Base-by-base conservation (phyloP, 176 grass and related monocot species). In the Dendrocalamus sinicus region DNA sequence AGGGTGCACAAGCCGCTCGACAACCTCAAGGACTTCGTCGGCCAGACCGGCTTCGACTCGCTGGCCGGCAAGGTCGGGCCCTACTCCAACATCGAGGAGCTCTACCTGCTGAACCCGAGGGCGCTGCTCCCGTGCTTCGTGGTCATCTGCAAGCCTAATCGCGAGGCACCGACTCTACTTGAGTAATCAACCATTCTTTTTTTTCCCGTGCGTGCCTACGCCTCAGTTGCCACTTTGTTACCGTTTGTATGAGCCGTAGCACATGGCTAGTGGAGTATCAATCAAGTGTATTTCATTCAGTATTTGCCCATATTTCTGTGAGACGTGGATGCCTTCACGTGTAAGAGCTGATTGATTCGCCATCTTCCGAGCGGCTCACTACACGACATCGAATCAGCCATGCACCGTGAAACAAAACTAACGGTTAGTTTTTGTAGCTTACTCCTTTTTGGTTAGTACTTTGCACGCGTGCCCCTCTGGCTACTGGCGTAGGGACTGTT, bases 81-180 rank as follows among this genome's bases (percentile, higher is more conserved):
- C 3, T 94, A 97, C 85, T 86, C 94, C 69, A 97, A 94, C 82
- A 94, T 94, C 90, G 94, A 97, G 79, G 94, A 97, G 76, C 94
- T 97, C 2, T 97, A 94, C 81, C 91, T 97, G 92, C 92, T 97
- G 26, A 97, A 92, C 89, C 88, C 94, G 81, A 90, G 94, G 57
- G 94, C 94, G 72, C 83, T 97, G 57, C 90, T 97, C 52, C 92
- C 94, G 51, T 97, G 94, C 88, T 97, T 97, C 91, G 92, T 97
- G 2, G 94, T 94, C 70, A 92, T 97, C 9, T 97, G 92, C 87
- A 97, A 94, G 85, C 66, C 90, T 97, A 71, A 75, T 13, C 12
- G 52, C 76, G 43, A 30, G n/a, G 15, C 39, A 0, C 8, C 51
- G 26, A n/a, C 58, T 52, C 65, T 70, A 67, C 77, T 22, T 39